These are phyloP conservation scores for Neurospora sp. DNA, from an alignment of 2,329 filamentous ascomycete species.

Conservation along the genomic window DNA sequence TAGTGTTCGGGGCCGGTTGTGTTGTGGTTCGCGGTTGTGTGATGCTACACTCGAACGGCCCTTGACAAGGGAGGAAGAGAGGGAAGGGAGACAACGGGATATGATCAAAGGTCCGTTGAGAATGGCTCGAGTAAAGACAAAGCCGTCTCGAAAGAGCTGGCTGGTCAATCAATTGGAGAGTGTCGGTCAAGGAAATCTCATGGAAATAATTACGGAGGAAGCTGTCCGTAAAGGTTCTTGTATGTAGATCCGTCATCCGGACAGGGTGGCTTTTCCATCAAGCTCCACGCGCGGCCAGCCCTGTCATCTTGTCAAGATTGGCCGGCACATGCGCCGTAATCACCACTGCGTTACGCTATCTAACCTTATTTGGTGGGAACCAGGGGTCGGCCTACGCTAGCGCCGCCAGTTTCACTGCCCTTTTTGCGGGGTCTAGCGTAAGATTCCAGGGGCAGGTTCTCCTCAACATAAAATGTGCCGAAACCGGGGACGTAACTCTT, in stretches of 20 bases:
- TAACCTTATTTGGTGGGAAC: slow-evolving; percentile 5
- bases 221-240: not conserved
- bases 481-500: not conserved
- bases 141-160: not conserved
- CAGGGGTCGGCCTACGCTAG: not conserved
- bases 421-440: not conserved
- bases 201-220: not conserved
- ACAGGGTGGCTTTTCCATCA: slow-evolving; percentile 6
- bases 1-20: not conserved
- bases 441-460: not conserved
- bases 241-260: slow-evolving; percentile 3
- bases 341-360: not conserved
- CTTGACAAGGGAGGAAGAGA: not conserved
- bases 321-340: not conserved
- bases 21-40: not conserved
- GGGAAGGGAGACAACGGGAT: not conserved
- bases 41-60: not conserved
- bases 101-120: not conserved
- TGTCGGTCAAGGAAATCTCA: not conserved
- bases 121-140: not conserved
- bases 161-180: not conserved
- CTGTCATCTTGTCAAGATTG: not conserved
- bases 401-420: not conserved
- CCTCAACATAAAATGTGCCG: not conserved
- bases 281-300: slow-evolving; percentile 1